phyloP scores from a whole-genome alignment of 139 green algal species.

The Volvox africanus region DNA sequence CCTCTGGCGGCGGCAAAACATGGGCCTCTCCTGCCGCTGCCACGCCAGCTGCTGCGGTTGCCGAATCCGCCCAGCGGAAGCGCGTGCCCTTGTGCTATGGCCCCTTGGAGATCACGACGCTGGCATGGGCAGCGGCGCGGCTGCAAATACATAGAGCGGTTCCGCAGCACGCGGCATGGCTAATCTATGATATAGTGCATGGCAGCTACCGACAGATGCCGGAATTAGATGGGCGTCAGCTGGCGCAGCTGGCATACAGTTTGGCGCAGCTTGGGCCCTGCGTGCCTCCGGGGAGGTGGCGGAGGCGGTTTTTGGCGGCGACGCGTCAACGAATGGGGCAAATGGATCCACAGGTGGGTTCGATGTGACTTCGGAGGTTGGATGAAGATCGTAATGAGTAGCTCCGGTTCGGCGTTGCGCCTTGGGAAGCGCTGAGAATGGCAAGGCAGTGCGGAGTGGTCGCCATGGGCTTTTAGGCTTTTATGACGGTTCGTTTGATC shows the following conservation, averaged over 20 bases:
- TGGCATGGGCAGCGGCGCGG: conserved; percentile 30
- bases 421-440: too few species aligned
- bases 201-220: not conserved
- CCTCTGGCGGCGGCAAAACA: not conserved
- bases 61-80: not conserved
- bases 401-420: too few species aligned
- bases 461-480: too few species aligned
- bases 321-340: not conserved
- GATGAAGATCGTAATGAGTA: too few species aligned
- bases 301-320: not conserved
- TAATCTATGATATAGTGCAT: conserved; percentile 22
- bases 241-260: conserved; percentile 41
- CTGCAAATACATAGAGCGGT: conserved; percentile 10
- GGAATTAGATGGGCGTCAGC: conserved; percentile 31
- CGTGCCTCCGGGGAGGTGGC: conserved; percentile 8
- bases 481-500: too few species aligned
- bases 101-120: conserved; percentile 13
- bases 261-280: not conserved
- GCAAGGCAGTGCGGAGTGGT: too few species aligned
- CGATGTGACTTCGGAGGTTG: too few species aligned
- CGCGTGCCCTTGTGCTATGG: not conserved
- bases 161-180: conserved; percentile 12
- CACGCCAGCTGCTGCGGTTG: too few species aligned
- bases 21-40: not conserved
- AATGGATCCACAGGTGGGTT: conserved; percentile 22